Evolutionary conservation across 2,329 filamentous ascomycete genomes (phyloP), one percentile per base, ranked within the genome.

Genomic region (Microcyclospora pomicola): DNA sequence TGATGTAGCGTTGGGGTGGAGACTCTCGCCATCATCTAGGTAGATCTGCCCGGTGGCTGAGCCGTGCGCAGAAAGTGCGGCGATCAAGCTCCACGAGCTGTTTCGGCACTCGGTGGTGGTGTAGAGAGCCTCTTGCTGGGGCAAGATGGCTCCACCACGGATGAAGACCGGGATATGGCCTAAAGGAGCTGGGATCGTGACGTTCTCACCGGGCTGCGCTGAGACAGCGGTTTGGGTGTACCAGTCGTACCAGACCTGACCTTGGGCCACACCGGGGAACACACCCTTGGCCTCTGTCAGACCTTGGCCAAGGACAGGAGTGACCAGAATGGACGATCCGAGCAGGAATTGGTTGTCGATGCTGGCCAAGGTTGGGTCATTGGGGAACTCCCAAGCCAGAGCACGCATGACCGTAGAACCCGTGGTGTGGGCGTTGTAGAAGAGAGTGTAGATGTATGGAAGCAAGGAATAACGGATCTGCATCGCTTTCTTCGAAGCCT

Each of bases 191-290:
- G 65, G 53, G 41, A 80, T 73, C 3, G 73, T 76, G 10, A 67
- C 68, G 51, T 80, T 80, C 39, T 68, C 62, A 9, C 71, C 70
- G 2, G 69, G 59, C 16, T 62, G 43, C 1, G 65, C 69, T 12
- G 63, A 51, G 2, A 83, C 63, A 0, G 65, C 65, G 0, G 66
- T 67, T 36, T 75, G 72, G n/a, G 71, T 80, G 57, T 85, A 85
- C 80, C 80, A 87, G 55, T 87, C 81, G 50, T 85, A 87, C 77
- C 80, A 87, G 2, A 75, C 56, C 31, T 73, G 71, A 15, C 65
- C 75, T 1, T 68, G 58, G 2, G 67, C 66, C 2, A 75, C 57
- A 6, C 80, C 80, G 0, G 81, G 81, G 56, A 86, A 85, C 3
- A 83, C 71, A 19, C 76, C 80, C 16, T 72, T 62, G 6, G 83